phyloP scores from a whole-genome alignment of 441 rosid genomes.

The Aleurites moluccanus region DNA sequence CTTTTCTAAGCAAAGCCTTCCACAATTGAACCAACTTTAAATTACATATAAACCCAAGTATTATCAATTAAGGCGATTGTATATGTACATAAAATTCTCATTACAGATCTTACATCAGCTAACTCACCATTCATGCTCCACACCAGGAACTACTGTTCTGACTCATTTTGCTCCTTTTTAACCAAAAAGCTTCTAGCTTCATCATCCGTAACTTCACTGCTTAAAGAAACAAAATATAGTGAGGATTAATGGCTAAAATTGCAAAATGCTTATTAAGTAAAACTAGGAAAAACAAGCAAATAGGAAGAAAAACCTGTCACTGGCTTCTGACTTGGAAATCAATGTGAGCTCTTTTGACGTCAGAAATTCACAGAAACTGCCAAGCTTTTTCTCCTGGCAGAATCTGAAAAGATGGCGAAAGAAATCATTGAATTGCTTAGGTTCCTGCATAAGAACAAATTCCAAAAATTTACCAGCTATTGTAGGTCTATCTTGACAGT shows the following conservation, averaged over 20 bases:
- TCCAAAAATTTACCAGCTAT: constrained; percentile 2
- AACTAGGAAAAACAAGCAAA: not conserved
- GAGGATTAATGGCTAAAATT: not conserved
- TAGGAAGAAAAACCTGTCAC: constrained; percentile 61
- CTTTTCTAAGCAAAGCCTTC: not conserved
- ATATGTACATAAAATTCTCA: not conserved
- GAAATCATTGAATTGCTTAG: constrained; percentile 73
- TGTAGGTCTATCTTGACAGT: not conserved
- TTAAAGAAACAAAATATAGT: constrained; percentile 16
- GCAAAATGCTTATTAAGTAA: not conserved
- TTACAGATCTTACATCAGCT: too few relatives aligned
- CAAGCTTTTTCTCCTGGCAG: constrained; percentile 42
- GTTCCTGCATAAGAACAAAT: constrained; percentile 61
- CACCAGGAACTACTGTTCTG: not conserved
- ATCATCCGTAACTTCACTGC: constrained; percentile 70
- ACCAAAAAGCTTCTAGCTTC: constrained; percentile 49
- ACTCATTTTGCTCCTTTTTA: constrained; percentile 47
- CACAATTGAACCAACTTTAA: not conserved
- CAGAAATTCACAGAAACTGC: constrained; percentile 49
- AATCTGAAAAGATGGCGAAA: constrained; percentile 39
- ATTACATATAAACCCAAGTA: not conserved
- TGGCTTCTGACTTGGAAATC: constrained; percentile 79
- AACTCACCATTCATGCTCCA: not conserved
- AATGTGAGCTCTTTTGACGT: constrained; percentile 49
- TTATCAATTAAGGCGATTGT: not conserved